phyloP scores from a whole-genome alignment of 176 grass and related monocot genomes.

The Neostapfia colusana region DNA sequence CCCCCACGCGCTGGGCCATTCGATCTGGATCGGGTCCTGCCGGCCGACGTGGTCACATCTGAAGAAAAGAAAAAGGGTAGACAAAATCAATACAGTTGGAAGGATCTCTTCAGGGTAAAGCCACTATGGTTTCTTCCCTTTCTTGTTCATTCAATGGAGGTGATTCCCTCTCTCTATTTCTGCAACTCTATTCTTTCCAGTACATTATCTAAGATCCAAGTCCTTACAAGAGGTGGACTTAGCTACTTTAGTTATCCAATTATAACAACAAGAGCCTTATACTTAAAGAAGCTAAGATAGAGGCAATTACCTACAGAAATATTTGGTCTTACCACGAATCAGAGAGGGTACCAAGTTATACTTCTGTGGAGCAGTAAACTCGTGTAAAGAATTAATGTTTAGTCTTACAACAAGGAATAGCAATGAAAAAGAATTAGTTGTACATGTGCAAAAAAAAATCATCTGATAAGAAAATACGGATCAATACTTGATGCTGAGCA shows the following conservation, averaged over 20 bases:
- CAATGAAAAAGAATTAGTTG: conserved; percentile 19
- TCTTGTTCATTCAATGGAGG: conserved; percentile 32
- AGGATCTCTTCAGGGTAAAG: conserved; percentile 40
- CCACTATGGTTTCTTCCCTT: neutral
- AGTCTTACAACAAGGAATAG: conserved; percentile 32
- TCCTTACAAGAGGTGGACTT: conserved; percentile 44
- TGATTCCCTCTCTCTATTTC: conserved; percentile 17
- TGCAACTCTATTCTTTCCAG: conserved; percentile 6
- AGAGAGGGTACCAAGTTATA: neutral
- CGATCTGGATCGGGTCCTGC: neutral
- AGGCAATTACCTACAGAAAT: conserved; percentile 24
- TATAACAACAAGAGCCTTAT: conserved; percentile 50
- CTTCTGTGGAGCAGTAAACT: conserved; percentile 15
- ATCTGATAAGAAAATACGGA: conserved; percentile 93
- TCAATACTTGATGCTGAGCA: conserved; percentile 55
- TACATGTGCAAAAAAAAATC: conserved; percentile 39
- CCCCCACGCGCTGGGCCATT: no score
- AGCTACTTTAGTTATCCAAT: conserved; percentile 53
- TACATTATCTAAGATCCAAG: neutral
- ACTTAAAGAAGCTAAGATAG: conserved; percentile 50
- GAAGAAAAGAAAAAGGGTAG: neutral
- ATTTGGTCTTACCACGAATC: conserved; percentile 13
- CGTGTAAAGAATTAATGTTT: conserved; percentile 15
- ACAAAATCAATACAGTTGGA: conserved; percentile 23
- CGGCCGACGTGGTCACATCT: conserved; percentile 3